These are phyloP conservation scores for Lachancea meyersii DNA, from an alignment of 805 yeast genomes.

Conservation along the genomic window DNA sequence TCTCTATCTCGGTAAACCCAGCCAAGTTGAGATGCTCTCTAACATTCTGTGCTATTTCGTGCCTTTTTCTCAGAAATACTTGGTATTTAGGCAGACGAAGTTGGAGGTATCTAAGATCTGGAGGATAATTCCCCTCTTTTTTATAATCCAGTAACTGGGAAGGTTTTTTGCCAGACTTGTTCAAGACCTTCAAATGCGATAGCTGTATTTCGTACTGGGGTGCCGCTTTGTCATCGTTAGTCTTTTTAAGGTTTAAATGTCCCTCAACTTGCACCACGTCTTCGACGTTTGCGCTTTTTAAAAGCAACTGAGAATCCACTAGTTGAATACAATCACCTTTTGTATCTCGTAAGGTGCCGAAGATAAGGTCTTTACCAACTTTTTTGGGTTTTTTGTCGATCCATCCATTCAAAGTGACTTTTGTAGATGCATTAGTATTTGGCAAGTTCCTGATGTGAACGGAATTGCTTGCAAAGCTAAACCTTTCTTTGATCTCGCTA, in stretches of 20 bases:
- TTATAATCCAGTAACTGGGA: constrained; percentile 57
- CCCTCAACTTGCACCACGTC: constrained; percentile 71
- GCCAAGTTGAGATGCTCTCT: constrained; percentile 38
- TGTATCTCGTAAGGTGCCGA: constrained; percentile 70
- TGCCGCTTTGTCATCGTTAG: constrained; percentile 27
- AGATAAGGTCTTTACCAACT: constrained; percentile 56
- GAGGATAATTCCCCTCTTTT: constrained; percentile 54
- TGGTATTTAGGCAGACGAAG: constrained; percentile 58
- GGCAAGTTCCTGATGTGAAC: constrained; percentile 12
- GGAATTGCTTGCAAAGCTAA: constrained; percentile 14
- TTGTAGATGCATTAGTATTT: constrained; percentile 11
- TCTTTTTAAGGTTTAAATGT: constrained; percentile 27
- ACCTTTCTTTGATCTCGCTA: constrained; percentile 13
- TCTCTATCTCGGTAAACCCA: constrained; percentile 77
- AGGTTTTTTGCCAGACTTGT: constrained; percentile 56
- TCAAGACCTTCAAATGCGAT: constrained; percentile 47
- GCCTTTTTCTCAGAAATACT: constrained; percentile 47
- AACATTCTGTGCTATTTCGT: constrained; percentile 45
- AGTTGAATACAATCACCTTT: constrained; percentile 64
- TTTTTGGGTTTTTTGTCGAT: constrained; percentile 67
- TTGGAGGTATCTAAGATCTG: constrained; percentile 76
- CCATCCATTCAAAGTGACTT: constrained; percentile 72
- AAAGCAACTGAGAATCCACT: constrained; percentile 36
- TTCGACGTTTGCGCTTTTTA: constrained; percentile 56
- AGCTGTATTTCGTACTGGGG: constrained; percentile 55